Evolutionary conservation across 768 basidiomycete genomes (phyloP), one percentile per base, ranked within the genome.

Genomic region (Boletus speciosus): DNA sequence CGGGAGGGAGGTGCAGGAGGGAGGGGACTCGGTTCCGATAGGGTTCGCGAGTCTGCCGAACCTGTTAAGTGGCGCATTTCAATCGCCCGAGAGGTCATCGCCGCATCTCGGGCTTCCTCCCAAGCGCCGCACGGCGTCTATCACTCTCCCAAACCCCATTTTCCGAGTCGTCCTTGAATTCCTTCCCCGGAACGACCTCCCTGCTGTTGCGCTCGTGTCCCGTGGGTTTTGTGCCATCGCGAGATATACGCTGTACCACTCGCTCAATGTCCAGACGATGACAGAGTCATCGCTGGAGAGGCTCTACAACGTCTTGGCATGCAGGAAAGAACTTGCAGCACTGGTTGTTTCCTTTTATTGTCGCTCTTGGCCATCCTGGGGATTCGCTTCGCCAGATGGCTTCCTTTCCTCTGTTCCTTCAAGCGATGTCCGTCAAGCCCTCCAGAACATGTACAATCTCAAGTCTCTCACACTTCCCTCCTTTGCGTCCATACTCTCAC

Each of bases 381-480:
- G 55, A 10, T 44, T 49, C 29, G 14, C 38, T 11, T 53, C 48
- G 5, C 10, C 52, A 4, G 59, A 62, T 32, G 56, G 40, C 15
- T 43, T 25, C 15, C n/a, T 34, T 34, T 38, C 61, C 6, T 49
- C 56, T 4, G 23, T 48, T 25, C 60, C 62, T 29, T 47, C 65
- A 8, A 38, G 48, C 25, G 58, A 64, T 14, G 55, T 71, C 52
- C 54, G 61, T 19, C 57, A 19, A 8, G 70, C 66, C 11, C 57
- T 69, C 31, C 63, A 59, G 41, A 69, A 71, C 34, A 71, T 69
- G 69, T 40, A 36, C 9, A 63, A 69, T 36, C 66, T 69, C 53
- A 65, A 57, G 39, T 58, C 52, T 6, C 63, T 69, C 36, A 67
- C 66, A 1, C 34, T 71, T 9, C 57, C 56, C 11, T 67, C 66